Base-by-base conservation (phyloP, 768 basidiomycete genomes). In the Mycena albidolilacea region DNA sequence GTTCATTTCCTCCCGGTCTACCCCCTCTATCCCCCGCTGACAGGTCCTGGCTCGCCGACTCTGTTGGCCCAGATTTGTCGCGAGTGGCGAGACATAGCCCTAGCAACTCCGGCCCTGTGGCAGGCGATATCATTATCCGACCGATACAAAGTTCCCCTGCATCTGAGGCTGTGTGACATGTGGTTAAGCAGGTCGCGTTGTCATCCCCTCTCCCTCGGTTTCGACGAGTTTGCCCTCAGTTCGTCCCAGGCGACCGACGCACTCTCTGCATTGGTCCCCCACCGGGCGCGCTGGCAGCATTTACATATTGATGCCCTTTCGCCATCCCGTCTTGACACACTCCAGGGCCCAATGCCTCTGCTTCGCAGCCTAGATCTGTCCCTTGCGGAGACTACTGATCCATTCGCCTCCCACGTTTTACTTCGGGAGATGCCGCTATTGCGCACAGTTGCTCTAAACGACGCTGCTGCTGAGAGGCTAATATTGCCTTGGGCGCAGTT, bases 331-430 rank as follows among this genome's bases (percentile, higher is more conserved):
- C 6, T 59, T 1, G 3, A 5, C 17, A 15, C 37, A 7, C 17
- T 59, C 7, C 37, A 59, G 19, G 58, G 58, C 19, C 59, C 59
- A 3, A n/a, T 41, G 59, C 59, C 59, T 23, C n/a, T 41, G 59
- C 35, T 57, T 10, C 35, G 35, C 30, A 9, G 15, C 0, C 39
- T 60, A 5, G 39, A 60, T 38, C 15, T 59, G 17, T 9, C 9
- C 19, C 14, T n/a, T 30, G 30, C 30, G 30, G 30, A 30, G 30
- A 30, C 3, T 2, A 30, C 30, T 30, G 30, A 30, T 30, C 30
- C 30, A 30, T 30, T 30, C 30, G 30, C 30, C 30, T 3, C 30
- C 30, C 2, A 30, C 2, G 2, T 30, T 30, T 30, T 30, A 30
- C 30, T 30, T 30, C 30, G 4, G 30, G 30, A 30, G 30, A 30